Evolutionary conservation across 768 basidiomycete species (phyloP), one percentile per base, ranked within the genome.

Genomic region (Nidula microcarpa): DNA sequence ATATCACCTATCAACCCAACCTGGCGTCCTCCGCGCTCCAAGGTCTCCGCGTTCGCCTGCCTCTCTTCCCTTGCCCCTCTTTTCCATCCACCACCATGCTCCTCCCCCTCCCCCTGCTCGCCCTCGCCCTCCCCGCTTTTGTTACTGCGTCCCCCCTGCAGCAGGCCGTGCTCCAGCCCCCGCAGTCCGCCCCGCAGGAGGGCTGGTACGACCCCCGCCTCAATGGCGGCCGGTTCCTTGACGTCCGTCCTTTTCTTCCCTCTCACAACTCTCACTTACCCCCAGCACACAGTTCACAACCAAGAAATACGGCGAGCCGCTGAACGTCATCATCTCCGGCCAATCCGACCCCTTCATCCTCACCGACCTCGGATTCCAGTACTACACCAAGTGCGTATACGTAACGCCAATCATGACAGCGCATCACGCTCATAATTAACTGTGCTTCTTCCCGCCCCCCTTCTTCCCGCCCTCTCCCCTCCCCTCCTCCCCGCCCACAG

Each of bases 271-370:
- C 44, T 10, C 10, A n/a, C 44, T 46, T 10, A 43, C 43, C 23
- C 45, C 8, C 32, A 43, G 51, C 18, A 49, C 54, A 33, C 51
- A 91, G 89, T 90, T 76, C 67, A 85, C 87, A 6, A 83, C 78
- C 4, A 75, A 75, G 51, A 71, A 73, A 54, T 75, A 75, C 34
- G 92, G 92, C 43, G 92, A 94, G 69, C 92, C 92, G 10, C 68
- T 94, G 53, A 94, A 94, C 61, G 76, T 91, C 46, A 87, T 94
- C 60, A 85, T 94, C 43, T 88, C 89, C 30, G 86, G 81, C 44
- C 73, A 70, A 30, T 93, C 90, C 1, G 90, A 94, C 62, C 89
- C 91, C 0, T 87, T 80, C 65, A 71, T 94, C 51, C 82, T 94
- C 57, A 87, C 88, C 6, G 87, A 91, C 36, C 56, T 66, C 11